Conservation (phyloP, 345 rosid genomes). For the Rhizophora apiculata region DNA sequence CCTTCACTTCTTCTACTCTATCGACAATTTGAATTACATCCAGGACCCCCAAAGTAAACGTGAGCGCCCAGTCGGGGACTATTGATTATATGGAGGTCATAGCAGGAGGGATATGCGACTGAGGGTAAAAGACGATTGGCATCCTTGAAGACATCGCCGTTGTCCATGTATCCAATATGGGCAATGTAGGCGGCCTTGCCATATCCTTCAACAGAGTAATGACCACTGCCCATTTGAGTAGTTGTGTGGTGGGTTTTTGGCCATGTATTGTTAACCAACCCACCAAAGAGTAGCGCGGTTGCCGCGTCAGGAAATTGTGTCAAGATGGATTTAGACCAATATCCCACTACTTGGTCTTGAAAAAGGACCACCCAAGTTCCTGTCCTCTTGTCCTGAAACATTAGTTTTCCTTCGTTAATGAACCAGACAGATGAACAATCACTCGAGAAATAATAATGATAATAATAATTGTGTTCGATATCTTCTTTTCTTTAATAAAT, state of each 20-base stretch:
- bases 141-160: not conserved
- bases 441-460: too few relatives aligned
- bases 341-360: slow-evolving; percentile 1
- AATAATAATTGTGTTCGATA: too few relatives aligned
- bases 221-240: slow-evolving; percentile 22
- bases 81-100: too few relatives aligned
- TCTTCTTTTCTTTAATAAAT: too few relatives aligned
- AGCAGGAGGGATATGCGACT: too few relatives aligned
- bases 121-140: not conserved
- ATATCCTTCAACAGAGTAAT: slow-evolving; percentile 8
- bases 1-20: too few relatives aligned
- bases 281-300: too few relatives aligned
- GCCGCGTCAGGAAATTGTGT: not conserved
- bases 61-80: too few relatives aligned
- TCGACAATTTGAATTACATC: too few relatives aligned
- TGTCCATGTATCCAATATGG: not conserved
- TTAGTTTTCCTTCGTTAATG: not conserved
- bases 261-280: not conserved
- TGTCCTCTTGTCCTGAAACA: not conserved
- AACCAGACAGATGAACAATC: not conserved
- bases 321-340: slow-evolving; percentile 13
- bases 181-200: not conserved
- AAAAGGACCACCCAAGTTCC: slow-evolving; percentile 11
- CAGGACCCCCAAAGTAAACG: too few relatives aligned
- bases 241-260: slow-evolving; percentile 1